phyloP scores from a whole-genome alignment of 2,329 filamentous ascomycete genomes.

The Colletotrichum sojae region DNA sequence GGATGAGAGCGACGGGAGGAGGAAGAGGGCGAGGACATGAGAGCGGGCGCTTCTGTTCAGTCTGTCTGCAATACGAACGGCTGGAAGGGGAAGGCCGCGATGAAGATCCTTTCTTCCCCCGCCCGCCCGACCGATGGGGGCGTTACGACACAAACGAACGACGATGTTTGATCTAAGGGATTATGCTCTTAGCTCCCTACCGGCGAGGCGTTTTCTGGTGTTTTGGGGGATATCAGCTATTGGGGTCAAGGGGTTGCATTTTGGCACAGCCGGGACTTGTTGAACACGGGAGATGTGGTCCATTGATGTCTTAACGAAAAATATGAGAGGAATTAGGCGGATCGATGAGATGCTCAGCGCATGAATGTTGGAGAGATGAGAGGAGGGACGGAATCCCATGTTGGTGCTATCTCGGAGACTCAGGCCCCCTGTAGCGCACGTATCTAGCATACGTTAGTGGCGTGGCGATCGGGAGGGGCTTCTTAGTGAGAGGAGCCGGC shows the following conservation, averaged over 20 bases:
- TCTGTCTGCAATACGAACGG: not conserved
- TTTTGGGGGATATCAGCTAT: not conserved
- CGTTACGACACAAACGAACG: constrained; percentile 1
- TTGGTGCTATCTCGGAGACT: not conserved
- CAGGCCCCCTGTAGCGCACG: not conserved
- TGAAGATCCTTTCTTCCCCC: constrained; percentile 7
- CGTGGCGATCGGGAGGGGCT: constrained; percentile 38
- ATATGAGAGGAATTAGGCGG: not conserved
- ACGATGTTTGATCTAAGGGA: constrained; percentile 2
- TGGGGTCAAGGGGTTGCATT: too few species aligned
- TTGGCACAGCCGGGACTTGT: not conserved
- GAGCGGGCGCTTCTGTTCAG: too few species aligned
- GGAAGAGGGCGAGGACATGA: constrained; percentile 38
- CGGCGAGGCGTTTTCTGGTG: constrained; percentile 28
- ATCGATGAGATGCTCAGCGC: not conserved
- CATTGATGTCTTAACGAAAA: constrained; percentile 1
- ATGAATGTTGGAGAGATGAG: not conserved
- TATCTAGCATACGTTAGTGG: constrained; percentile 31
- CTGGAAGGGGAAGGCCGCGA: not conserved
- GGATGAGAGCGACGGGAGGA: constrained; percentile 22
- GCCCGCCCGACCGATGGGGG: not conserved
- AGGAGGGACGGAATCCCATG: not conserved
- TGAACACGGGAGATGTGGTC: not conserved
- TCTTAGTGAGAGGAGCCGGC: constrained; percentile 9
- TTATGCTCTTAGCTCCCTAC: not conserved